phyloP scores from a whole-genome alignment of 164 flowering plant species.

The Magnolia officinalis region DNA sequence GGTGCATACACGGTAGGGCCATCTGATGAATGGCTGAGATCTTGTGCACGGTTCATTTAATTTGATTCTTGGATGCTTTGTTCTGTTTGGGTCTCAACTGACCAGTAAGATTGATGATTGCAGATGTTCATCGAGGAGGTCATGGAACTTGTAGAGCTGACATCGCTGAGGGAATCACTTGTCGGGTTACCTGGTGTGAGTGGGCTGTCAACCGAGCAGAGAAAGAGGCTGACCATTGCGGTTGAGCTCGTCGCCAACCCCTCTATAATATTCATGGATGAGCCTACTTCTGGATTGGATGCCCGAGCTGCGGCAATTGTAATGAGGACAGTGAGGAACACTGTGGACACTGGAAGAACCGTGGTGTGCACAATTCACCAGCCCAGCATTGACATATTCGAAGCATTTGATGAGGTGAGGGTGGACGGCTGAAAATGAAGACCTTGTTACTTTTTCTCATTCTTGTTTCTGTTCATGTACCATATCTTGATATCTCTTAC shows the following conservation, averaged over 20 bases:
- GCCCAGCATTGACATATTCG: conserved; percentile 65
- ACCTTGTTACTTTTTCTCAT: background rate
- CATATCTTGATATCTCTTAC: background rate
- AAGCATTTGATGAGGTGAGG: conserved; percentile 54
- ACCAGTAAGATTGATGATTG: background rate
- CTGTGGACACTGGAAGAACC: conserved; percentile 53
- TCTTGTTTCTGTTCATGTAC: background rate
- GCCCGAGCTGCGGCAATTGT: conserved; percentile 64
- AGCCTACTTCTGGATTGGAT: conserved; percentile 59
- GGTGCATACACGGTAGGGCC: too few relatives aligned
- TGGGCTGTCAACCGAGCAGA: conserved; percentile 53
- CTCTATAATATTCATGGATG: conserved; percentile 57
- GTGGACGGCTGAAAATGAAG: background rate
- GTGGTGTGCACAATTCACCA: conserved; percentile 67
- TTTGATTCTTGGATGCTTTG: background rate
- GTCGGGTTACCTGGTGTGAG: conserved; percentile 46
- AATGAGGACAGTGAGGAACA: conserved; percentile 55
- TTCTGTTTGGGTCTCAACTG: background rate
- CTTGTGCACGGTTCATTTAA: background rate
- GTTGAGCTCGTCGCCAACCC: conserved; percentile 62
- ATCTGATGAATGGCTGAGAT: background rate
- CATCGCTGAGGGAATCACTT: conserved; percentile 28
- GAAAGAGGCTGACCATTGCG: conserved; percentile 55
- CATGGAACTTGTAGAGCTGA: conserved; percentile 50
- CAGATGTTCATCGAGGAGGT: conserved; percentile 54